A percentile compares a stretch with the other conserved stretches of the same genome.
phyloP scores from a whole-genome alignment of 2,329 filamentous ascomycete genomes.

The Fusarium domesticum region DNA sequence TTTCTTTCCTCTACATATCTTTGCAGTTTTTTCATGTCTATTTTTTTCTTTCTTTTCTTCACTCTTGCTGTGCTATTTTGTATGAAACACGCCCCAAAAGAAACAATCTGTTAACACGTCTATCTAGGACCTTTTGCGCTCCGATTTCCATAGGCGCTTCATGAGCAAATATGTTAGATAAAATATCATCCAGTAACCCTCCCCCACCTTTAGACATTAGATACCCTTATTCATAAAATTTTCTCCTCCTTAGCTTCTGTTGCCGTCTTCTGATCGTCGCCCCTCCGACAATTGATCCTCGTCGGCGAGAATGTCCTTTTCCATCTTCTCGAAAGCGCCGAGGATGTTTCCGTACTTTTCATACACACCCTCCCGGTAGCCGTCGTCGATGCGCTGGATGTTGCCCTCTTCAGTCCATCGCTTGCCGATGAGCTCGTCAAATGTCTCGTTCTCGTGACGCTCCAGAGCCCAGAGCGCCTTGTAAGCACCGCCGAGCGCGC shows the following conservation, averaged over 20 bases:
- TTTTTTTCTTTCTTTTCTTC: conserved; percentile 1
- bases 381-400: conserved; percentile 76
- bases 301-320: conserved; percentile 57
- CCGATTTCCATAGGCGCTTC: conserved; percentile 96
- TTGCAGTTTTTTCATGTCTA: conserved; percentile 1
- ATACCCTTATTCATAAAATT: conserved; percentile 23
- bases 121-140: conserved; percentile 74
- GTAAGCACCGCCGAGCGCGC: conserved; percentile 89
- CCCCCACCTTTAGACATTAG: conserved; percentile 25
- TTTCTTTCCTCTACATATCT: conserved; percentile 5
- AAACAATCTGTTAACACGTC: conserved; percentile 25
- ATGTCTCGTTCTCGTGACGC: conserved; percentile 64
- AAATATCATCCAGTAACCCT: conserved; percentile 12
- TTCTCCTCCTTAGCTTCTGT: background rate
- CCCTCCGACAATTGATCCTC: conserved; percentile 21
- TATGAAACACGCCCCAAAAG: background rate
- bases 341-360: conserved; percentile 75
- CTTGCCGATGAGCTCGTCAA: conserved; percentile 80
- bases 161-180: conserved; percentile 71
- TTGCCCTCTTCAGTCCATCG: conserved; percentile 85
- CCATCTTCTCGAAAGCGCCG: conserved; percentile 73
- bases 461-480: conserved; percentile 94
- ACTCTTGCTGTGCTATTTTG: no score
- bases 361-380: conserved; percentile 73
- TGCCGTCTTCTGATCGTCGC: conserved; percentile 7